Evolutionary conservation across 2,329 filamentous ascomycete species (phyloP), one percentile per base, ranked within the genome.

Genomic region (Colletotrichum sp.): DNA sequence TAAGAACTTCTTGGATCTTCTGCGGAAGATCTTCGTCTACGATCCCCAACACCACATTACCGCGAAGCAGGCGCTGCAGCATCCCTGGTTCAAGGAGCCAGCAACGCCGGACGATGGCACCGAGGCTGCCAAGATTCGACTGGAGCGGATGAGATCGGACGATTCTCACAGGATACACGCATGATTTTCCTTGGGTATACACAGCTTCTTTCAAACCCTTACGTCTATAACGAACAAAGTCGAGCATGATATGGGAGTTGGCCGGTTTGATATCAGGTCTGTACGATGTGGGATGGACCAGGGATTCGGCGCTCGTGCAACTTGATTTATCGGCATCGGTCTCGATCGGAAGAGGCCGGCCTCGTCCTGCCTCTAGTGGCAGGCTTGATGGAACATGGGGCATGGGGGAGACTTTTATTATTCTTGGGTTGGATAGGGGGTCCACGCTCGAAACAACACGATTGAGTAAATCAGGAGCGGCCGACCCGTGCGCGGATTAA

Each of bases 21-120:
- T 94, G 9, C 87, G 88, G 79, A 93, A 90, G 82, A 94, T 94
- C 65, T 94, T 94, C 79, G 89, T 93, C 36, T 94, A 94, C 81
- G 92, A 94, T 74, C 92, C 92, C 13, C 84, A 86, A 7, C 89
- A 92, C 72, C 90, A 92, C 61, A 94, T 94, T 77, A 93, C 92
- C 6, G 92, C 92, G 26, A 92, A 93, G 78, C 86, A 93, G 79
- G 92, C 92, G 3, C 84, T 94, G 58, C 89, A 92, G 71, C 92
- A 94, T 77, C 90, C 91, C 4, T 94, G 92, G 92, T 94, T 94
- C 83, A 91, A 90, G 79, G 92, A 94, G 80, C 85, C 88, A 67
- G 89, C 91, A 3, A 87, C 89, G 36, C 90, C 91, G 36, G 92
- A 94, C 78, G 92, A 94, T 80, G 92, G 92, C 48, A 93, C 92